Evolutionary conservation across 2,329 filamentous ascomycete species (phyloP).

Genomic region (Hansfordia pulvinata): DNA sequence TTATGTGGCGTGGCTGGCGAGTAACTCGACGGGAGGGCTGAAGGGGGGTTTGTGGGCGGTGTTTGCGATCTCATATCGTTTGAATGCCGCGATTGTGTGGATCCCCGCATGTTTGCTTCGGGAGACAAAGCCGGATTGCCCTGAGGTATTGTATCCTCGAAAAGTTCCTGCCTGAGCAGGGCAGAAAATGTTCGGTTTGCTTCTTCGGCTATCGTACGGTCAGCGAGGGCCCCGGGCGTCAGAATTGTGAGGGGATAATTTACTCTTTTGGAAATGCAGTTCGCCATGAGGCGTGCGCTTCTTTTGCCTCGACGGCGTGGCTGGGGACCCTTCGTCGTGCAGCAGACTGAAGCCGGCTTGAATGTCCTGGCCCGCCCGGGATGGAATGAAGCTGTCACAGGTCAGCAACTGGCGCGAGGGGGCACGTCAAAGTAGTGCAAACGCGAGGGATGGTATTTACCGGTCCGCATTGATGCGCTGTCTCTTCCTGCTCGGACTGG

Average conservation of each 20-base stretch:
- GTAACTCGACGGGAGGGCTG: slow-evolving; percentile 56
- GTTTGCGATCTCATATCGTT: slow-evolving; percentile 65
- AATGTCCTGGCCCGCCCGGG: slow-evolving; percentile 82
- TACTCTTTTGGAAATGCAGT: slow-evolving; percentile 87
- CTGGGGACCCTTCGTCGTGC: slow-evolving; percentile 84
- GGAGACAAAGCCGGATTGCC: slow-evolving; percentile 50
- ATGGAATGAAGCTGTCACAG: slow-evolving; percentile 77
- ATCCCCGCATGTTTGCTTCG: slow-evolving; percentile 35
- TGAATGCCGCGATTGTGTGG: slow-evolving; percentile 38
- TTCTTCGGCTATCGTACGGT: slow-evolving; percentile 55
- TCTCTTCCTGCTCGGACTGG: slow-evolving; percentile 43
- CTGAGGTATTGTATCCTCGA: slow-evolving; percentile 82
- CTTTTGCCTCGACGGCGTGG: slow-evolving; percentile 75
- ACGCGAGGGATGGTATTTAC: slow-evolving; percentile 24
- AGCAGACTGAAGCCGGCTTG: slow-evolving; percentile 86
- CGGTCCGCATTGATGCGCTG: slow-evolving; percentile 47
- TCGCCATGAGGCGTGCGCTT: slow-evolving; percentile 80
- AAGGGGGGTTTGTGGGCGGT: slow-evolving; percentile 55
- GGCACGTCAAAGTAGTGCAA: too few species aligned
- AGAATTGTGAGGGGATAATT: slow-evolving; percentile 14
- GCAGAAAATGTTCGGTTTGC: slow-evolving; percentile 88
- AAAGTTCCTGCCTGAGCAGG: slow-evolving; percentile 79
- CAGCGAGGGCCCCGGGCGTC: slow-evolving; percentile 5
- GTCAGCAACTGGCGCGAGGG: too few species aligned
- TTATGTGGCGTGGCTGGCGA: slow-evolving; percentile 95